These are phyloP conservation scores for Paratinospora sagittata DNA, from an alignment of 164 flowering plant species.

Conservation along the genomic window DNA sequence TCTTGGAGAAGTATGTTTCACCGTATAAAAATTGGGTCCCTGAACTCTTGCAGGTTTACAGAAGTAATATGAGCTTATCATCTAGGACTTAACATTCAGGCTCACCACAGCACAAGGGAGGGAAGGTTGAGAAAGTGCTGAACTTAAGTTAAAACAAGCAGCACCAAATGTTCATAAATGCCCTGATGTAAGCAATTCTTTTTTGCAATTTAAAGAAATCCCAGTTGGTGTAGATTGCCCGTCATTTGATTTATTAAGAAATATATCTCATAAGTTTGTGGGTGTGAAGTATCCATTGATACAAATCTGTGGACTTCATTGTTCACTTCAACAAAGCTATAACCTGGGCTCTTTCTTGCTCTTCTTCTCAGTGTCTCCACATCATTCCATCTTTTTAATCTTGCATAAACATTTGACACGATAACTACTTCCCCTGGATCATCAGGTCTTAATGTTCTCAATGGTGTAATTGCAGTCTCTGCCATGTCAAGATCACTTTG, in stretches of 20 bases:
- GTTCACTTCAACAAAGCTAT: slow-evolving; percentile 13
- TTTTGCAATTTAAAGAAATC: not conserved
- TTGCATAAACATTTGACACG: slow-evolving; percentile 16
- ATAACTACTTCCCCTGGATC: slow-evolving; percentile 19
- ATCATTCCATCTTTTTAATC: slow-evolving; percentile 19
- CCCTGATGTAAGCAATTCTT: not conserved
- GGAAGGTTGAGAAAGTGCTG: too few species aligned
- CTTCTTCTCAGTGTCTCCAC: slow-evolving; percentile 18
- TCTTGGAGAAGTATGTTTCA: slow-evolving; percentile 9
- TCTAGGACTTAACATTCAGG: too few species aligned
- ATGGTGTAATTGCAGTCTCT: not conserved
- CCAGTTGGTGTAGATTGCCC: not conserved
- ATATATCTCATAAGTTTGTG: slow-evolving; percentile 10
- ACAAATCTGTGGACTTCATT: slow-evolving; percentile 15
- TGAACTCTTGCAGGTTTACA: not conserved
- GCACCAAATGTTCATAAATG: too few species aligned
- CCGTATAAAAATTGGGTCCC: slow-evolving; percentile 10
- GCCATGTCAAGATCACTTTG: slow-evolving; percentile 14
- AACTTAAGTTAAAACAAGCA: too few species aligned
- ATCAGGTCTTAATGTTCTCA: not conserved
- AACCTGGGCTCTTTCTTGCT: slow-evolving; percentile 9
- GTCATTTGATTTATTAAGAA: slow-evolving; percentile 10
- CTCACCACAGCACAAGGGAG: too few species aligned
- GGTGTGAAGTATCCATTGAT: slow-evolving; percentile 5
- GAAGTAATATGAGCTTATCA: too few species aligned